A percentile compares a stretch with the other conserved stretches of the same genome.
Evolutionary conservation across 2,329 filamentous ascomycete genomes (phyloP).

Genomic region (Fusarium coicis): DNA sequence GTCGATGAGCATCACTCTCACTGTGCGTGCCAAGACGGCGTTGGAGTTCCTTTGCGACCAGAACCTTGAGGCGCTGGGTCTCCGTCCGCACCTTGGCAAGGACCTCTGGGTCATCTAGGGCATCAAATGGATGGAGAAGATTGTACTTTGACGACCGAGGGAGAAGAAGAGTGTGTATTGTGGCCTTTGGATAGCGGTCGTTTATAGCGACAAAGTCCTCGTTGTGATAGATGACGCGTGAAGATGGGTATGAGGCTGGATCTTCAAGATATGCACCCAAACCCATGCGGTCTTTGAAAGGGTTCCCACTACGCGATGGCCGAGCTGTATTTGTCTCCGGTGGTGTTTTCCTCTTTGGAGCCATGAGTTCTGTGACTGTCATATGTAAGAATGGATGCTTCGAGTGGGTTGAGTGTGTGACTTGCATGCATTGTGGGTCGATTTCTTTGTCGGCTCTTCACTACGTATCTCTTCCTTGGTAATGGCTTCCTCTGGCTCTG

Average conservation of each 20-base stretch:
- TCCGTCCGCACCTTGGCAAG: slow-evolving; percentile 71
- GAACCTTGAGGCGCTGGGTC: slow-evolving; percentile 65
- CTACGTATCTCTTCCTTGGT: slow-evolving; percentile 55
- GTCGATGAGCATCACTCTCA: slow-evolving; percentile 68
- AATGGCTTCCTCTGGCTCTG: slow-evolving; percentile 54
- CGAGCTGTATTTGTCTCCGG: slow-evolving; percentile 24
- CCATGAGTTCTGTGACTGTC: slow-evolving; percentile 50
- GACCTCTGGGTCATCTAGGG: slow-evolving; percentile 77
- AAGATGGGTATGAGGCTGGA: slow-evolving; percentile 70
- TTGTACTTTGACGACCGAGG: slow-evolving; percentile 73
- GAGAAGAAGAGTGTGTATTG: slow-evolving; percentile 87
- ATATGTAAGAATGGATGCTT: slow-evolving; percentile 13
- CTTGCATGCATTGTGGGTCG: slow-evolving; percentile 57
- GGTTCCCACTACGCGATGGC: slow-evolving; percentile 39
- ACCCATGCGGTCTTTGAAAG: slow-evolving; percentile 65
- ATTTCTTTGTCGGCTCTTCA: slow-evolving; percentile 42
- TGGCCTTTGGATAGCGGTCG: slow-evolving; percentile 87
- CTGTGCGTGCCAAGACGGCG: slow-evolving; percentile 74
- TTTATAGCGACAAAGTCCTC: slow-evolving; percentile 79
- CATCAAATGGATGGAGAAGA: slow-evolving; percentile 78
- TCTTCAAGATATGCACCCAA: slow-evolving; percentile 74
- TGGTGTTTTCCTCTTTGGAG: slow-evolving; percentile 49
- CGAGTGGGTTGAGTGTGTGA: not conserved
- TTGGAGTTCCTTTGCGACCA: slow-evolving; percentile 81
- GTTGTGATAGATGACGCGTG: slow-evolving; percentile 73